Evolutionary conservation across 495 filamentous ascomycete genomes (phyloP).

Genomic region (Podospora australis): DNA sequence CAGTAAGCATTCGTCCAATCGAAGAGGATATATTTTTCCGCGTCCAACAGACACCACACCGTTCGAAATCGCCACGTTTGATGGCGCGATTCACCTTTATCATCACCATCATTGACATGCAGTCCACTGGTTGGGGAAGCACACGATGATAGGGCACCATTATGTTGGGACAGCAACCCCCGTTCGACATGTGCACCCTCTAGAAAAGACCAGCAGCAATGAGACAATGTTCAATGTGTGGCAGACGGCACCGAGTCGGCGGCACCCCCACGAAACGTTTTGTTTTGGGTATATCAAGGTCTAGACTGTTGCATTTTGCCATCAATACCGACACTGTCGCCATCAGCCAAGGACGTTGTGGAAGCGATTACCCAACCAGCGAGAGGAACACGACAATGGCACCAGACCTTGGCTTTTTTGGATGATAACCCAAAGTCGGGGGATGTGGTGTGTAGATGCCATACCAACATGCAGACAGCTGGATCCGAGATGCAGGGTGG

Average conservation of each 20-base stretch:
- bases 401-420: neutral
- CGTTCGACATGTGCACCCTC: neutral
- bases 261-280: neutral
- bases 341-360: constrained; percentile 2
- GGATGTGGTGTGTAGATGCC: neutral
- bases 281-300: neutral
- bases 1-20: no score
- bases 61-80: neutral
- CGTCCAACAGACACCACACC: neutral
- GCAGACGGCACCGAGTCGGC: constrained; percentile 1
- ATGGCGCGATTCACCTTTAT: constrained; percentile 1
- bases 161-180: neutral
- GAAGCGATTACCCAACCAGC: neutral
- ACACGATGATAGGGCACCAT: no score
- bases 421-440: neutral
- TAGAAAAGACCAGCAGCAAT: neutral
- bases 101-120: no score
- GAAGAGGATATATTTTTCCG: neutral
- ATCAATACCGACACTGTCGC: neutral
- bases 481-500: neutral
- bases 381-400: neutral
- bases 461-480: neutral
- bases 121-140: no score
- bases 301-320: neutral
- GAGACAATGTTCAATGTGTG: neutral